Base-by-base conservation (phyloP, 257 asterid genomes). In the Eustoma russellianum region DNA sequence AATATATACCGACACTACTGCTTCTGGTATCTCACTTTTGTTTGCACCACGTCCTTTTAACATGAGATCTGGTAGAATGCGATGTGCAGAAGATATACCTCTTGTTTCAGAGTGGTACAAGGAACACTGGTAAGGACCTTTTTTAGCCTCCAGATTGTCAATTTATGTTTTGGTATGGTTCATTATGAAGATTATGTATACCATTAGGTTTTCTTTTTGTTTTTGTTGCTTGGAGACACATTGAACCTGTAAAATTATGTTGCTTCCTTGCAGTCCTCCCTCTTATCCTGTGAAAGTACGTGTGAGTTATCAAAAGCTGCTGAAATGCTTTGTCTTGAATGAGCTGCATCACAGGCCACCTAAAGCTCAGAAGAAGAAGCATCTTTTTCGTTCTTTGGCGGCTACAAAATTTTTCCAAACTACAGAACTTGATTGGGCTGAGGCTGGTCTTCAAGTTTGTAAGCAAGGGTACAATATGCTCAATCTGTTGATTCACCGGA, bases 341-440 rank as follows among this genome's bases (percentile, higher is more conserved):
- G 95, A 92, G 79, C 76, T 92, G 80, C 99, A 88, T 78, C 99
- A 88, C 60, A 91, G 97, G 52, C 99, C 97, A 15, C 97, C 99
- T 9, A 92, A 92, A 81, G 95, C 99, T 52, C 99, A 88, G 79
- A 88, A 88, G 77, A 88, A 85, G 86, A 92, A 88, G 76, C 94
- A 85, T 66, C 77, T 92, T 38, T 92, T 92, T 67, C 76, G 88
- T 73, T 88, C 99, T 57, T 95, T 92, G 53, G 90, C 87, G 50
- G 95, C 99, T 57, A 92, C 99, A 8, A 92, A 92, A 57, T 92
- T 92, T 66, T 92, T 88, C 72, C 97, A 88, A 75, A 88, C 97
- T 40, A 92, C 99, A 55, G 95, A 85, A 61, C 95, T 92, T 65
- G 97, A 92, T 81, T 92, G 97, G 95, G 99, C 95, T 59, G 97